Evolutionary conservation across 306 rosid species (phyloP), one percentile per base, ranked within the genome.

Genomic region (Gastrolobium bilobum): DNA sequence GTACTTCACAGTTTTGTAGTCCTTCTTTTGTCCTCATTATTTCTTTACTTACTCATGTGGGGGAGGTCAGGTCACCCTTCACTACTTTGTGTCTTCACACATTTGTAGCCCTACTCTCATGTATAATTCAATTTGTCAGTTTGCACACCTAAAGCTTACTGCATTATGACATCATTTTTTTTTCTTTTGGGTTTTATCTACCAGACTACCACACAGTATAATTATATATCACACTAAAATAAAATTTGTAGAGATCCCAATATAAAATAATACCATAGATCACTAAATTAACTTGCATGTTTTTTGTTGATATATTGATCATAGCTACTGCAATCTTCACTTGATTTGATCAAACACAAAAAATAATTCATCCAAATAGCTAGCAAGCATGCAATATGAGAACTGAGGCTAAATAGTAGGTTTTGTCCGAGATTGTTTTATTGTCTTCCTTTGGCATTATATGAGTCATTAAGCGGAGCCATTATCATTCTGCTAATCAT

Each of bases 61-160:
- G 56, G 91, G 82, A 87, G 87, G 81, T 85, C 91, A 87, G 87
- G 81, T 85, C 91, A 88, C 84, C 75, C 79, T 63, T 85, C 93
- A 87, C 90, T 88, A 84, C 84, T 86, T 86, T 81, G 61, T 88
- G 90, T 88, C 86, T 75, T 43, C 61, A 37, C 52, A 51, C 40
- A 39, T 60, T 62, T 60, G 13, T 39, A 44, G 43, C 44, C 62
- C 39, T 60, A 30, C 51, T 75, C 79, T 82, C 26, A 20, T 20
- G 26, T 71, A 70, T 59, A 9, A 70, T 77, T 51, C 38, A 30
- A 37, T 79, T 90, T 90, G 90, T 89, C 91, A 59, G 5, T 72
- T 87, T 66, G 76, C 80, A 76, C 86, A 91, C 92, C 89, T 86
- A 90, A 84, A 62, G 84, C 93, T 91, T 86, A 91, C 88, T 46